Conservation (phyloP, 2,329 filamentous ascomycete species). For the Fusarium tuaranense region DNA sequence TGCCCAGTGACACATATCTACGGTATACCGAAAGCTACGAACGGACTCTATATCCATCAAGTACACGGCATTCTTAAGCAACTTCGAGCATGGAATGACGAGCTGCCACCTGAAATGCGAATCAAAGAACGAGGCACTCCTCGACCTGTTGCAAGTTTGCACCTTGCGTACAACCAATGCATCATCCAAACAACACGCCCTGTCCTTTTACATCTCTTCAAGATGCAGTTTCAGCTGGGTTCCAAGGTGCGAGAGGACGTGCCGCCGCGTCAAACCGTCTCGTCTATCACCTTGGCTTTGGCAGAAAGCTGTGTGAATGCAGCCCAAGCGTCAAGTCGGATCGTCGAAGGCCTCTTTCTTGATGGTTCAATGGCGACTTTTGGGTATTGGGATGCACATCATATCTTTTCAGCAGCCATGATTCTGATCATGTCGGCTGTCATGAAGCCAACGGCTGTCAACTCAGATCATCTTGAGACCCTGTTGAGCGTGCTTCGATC, state of each 20-base stretch:
- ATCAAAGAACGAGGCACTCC: constrained; percentile 43
- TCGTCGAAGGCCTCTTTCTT: constrained; percentile 42
- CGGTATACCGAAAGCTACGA: constrained; percentile 44
- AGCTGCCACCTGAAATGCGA: constrained; percentile 38
- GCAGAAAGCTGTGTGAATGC: constrained; percentile 50
- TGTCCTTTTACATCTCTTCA: constrained; percentile 47
- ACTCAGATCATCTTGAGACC: constrained; percentile 45
- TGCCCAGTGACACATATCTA: constrained; percentile 44
- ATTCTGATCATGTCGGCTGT: constrained; percentile 48
- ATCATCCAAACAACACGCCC: constrained; percentile 51
- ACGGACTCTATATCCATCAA: constrained; percentile 44
- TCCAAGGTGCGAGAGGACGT: constrained; percentile 14
- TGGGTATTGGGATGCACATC: constrained; percentile 50
- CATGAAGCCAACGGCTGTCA: constrained; percentile 43
- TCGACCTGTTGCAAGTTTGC: constrained; percentile 42
- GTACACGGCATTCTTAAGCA: constrained; percentile 46
- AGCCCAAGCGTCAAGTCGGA: constrained; percentile 43
- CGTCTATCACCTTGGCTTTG: constrained; percentile 46
- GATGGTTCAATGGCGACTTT: constrained; percentile 43
- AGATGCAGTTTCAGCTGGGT: constrained; percentile 43
- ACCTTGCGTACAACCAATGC: constrained; percentile 50
- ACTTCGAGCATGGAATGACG: constrained; percentile 45
- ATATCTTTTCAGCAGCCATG: constrained; percentile 48
- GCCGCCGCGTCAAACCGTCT: constrained; percentile 36
- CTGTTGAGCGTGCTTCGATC: constrained; percentile 45